These are phyloP conservation scores for Saposhnikovia divaricata DNA, from an alignment of 129 eudicot genomes.

Conservation along the genomic window DNA sequence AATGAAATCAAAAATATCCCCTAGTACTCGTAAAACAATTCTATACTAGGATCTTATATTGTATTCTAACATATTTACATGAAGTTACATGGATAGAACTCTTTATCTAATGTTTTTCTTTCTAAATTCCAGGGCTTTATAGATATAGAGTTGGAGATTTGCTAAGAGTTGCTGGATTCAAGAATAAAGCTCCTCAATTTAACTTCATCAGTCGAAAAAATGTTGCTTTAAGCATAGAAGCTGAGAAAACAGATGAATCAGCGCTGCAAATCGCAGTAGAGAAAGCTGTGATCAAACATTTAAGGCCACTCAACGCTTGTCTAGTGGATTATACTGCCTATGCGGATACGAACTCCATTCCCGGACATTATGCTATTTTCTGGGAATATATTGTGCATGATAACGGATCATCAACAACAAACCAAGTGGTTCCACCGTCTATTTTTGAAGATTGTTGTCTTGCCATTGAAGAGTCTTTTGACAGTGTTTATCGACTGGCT, in stretches of 20 bases:
- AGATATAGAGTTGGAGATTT: constrained; percentile 68
- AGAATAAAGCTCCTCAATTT: constrained; percentile 68
- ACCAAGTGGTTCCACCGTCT: constrained; percentile 39
- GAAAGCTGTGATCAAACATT: constrained; percentile 35
- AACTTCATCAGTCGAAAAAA: constrained; percentile 55
- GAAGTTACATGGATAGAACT: no score
- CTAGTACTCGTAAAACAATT: no score
- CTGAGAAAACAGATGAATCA: constrained; percentile 62
- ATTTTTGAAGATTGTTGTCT: constrained; percentile 56
- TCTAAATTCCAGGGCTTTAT: constrained; percentile 43
- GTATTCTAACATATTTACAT: no score
- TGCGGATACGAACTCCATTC: constrained; percentile 52
- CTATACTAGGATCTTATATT: no score
- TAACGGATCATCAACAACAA: constrained; percentile 14
- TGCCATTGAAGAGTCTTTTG: constrained; percentile 48
- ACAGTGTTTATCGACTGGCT: constrained; percentile 61
- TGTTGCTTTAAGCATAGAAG: constrained; percentile 62
- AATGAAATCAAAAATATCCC: no score
- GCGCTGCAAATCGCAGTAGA: constrained; percentile 61
- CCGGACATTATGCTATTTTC: constrained; percentile 60
- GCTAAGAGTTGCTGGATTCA: constrained; percentile 62
- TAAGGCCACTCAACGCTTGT: constrained; percentile 39
- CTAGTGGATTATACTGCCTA: constrained; percentile 61
- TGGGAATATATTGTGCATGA: constrained; percentile 38
- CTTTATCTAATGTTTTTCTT: no score